phyloP scores from a whole-genome alignment of 306 rosid species.

The Rosa chinensis region DNA sequence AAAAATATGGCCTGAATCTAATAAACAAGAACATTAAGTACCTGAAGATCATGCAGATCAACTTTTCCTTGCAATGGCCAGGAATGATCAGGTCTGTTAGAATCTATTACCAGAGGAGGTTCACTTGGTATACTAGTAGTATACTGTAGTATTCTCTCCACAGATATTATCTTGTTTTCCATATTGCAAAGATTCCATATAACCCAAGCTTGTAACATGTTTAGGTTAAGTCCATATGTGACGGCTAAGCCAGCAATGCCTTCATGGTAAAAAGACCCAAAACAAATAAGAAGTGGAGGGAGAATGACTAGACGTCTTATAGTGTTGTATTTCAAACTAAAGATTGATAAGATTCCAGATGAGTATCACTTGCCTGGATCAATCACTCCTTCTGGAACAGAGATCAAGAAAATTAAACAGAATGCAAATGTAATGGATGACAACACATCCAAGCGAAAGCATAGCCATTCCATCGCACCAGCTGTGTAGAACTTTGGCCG shows the following conservation, averaged over 20 bases:
- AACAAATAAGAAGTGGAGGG: not conserved
- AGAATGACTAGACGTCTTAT: not conserved
- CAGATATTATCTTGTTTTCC: constrained; percentile 87
- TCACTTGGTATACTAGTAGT: constrained; percentile 62
- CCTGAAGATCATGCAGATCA: constrained; percentile 71
- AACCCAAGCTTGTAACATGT: constrained; percentile 41
- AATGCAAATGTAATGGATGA: constrained; percentile 55
- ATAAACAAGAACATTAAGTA: constrained; percentile 16
- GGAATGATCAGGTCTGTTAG: constrained; percentile 49
- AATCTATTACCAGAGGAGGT: constrained; percentile 66
- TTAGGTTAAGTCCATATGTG: constrained; percentile 76
- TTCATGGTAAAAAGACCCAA: constrained; percentile 20
- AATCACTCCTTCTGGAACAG: constrained; percentile 53
- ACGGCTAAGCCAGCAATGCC: constrained; percentile 87
- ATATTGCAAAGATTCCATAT: constrained; percentile 55
- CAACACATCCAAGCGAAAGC: constrained; percentile 61
- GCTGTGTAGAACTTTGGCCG: constrained; percentile 52
- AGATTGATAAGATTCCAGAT: not conserved
- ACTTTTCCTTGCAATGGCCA: constrained; percentile 82
- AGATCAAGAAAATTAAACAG: constrained; percentile 57
- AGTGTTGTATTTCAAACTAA: not conserved
- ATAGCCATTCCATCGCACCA: constrained; percentile 65
- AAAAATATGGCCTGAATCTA: too few relatives aligned
- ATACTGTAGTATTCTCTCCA: constrained; percentile 81
- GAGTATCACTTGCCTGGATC: constrained; percentile 48